Conservation (phyloP, 768 basidiomycete species). For the Lanmaoa pseudosensibilis region DNA sequence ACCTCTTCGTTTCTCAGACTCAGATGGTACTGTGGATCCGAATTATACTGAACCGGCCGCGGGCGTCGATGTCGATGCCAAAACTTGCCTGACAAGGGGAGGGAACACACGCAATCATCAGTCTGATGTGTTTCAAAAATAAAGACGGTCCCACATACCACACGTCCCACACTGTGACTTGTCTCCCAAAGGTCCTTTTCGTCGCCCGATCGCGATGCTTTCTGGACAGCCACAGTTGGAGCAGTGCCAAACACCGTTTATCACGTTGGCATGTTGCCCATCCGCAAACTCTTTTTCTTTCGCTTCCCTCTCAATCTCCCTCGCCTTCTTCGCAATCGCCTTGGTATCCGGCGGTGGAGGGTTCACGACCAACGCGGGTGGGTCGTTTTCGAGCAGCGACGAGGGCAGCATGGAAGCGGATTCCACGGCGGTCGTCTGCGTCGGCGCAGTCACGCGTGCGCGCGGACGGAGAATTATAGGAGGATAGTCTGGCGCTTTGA, state of each 20-base stretch:
- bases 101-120: not conserved
- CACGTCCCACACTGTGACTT: conserved; percentile 92
- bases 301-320: conserved; percentile 78
- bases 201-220: conserved; percentile 76
- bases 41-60: conserved; percentile 76
- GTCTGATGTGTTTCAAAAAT: not conserved
- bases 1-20: conserved; percentile 59
- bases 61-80: conserved; percentile 86
- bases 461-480: conserved; percentile 56
- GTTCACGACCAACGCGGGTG: conserved; percentile 40
- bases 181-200: conserved; percentile 88
- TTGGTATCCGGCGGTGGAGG: conserved; percentile 47
- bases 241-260: conserved; percentile 91
- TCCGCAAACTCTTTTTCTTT: conserved; percentile 83
- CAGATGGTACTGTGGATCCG: conserved; percentile 69
- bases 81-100: conserved; percentile 66
- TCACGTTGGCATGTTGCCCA: conserved; percentile 77
- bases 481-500: conserved; percentile 68
- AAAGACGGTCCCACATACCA: conserved; percentile 51
- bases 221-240: conserved; percentile 94
- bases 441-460: conserved; percentile 59
- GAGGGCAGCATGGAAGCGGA: conserved; percentile 48
- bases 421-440: conserved; percentile 68
- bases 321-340: conserved; percentile 57
- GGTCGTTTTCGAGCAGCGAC: conserved; percentile 61